These are phyloP conservation scores for Orychophragmus violaceus DNA, from an alignment of 345 rosid species.

Conservation along the genomic window DNA sequence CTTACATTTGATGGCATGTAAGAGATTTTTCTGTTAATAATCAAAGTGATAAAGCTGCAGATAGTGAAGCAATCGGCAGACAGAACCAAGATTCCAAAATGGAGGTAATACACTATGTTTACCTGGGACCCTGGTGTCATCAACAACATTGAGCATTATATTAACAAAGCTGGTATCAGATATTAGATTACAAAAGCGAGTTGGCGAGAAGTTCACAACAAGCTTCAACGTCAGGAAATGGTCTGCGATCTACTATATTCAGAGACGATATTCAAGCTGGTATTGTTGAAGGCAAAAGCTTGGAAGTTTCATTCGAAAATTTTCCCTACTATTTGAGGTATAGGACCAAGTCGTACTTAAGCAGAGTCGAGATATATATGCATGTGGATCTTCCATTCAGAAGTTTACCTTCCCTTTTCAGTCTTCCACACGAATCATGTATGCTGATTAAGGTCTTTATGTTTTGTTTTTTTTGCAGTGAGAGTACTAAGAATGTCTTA, in stretches of 20 bases:
- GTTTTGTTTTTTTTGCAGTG: conserved; percentile 40
- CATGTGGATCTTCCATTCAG: not conserved
- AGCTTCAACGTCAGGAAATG: conserved; percentile 54
- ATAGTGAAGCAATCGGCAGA: conserved; percentile 44
- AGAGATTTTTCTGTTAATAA: conserved; percentile 42
- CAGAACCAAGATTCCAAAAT: conserved; percentile 53
- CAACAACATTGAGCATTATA: conserved; percentile 16
- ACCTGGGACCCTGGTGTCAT: conserved; percentile 52
- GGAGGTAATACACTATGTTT: conserved; percentile 71
- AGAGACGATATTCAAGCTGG: conserved; percentile 61
- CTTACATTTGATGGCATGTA: conserved; percentile 54
- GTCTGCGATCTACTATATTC: conserved; percentile 50
- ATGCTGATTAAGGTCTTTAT: conserved; percentile 7
- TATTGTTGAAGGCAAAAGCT: conserved; percentile 68
- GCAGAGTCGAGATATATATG: not conserved
- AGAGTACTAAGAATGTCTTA: conserved; percentile 69
- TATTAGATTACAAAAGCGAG: conserved; percentile 60
- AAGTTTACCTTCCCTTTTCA: not conserved
- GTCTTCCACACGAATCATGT: not conserved
- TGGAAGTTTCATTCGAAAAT: conserved; percentile 64
- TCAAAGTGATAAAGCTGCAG: conserved; percentile 57
- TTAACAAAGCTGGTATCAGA: conserved; percentile 57
- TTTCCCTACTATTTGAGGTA: conserved; percentile 94
- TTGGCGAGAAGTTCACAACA: conserved; percentile 57
- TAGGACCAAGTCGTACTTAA: conserved; percentile 4